Conservation (phyloP, 2,329 filamentous ascomycete species). For the Plectosphaerella sp. region DNA sequence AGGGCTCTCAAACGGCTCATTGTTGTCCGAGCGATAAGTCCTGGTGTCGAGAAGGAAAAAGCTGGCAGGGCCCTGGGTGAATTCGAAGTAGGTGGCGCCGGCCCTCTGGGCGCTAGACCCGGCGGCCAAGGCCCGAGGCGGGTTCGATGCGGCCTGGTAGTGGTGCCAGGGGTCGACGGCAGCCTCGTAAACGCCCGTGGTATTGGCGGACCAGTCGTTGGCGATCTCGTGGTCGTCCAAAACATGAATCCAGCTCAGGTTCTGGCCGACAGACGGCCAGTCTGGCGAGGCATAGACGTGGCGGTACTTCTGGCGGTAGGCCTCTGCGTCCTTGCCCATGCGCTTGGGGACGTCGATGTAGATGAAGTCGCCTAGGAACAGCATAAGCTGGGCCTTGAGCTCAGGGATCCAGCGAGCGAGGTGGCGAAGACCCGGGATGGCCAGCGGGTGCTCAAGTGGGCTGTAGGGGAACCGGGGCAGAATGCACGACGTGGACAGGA, state of each 20-base stretch:
- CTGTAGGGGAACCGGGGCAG: constrained; percentile 88
- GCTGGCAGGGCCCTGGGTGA: constrained; percentile 82
- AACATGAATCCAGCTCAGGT: constrained; percentile 96
- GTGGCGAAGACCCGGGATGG: constrained; percentile 74
- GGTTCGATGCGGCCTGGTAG: constrained; percentile 84
- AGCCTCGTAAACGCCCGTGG: constrained; percentile 71
- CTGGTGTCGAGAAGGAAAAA: constrained; percentile 96
- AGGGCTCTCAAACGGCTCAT: constrained; percentile 51
- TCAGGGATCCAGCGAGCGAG: constrained; percentile 69
- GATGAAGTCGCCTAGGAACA: constrained; percentile 85
- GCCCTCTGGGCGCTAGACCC: constrained; percentile 31
- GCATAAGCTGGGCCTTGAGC: constrained; percentile 72
- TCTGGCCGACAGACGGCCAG: constrained; percentile 70
- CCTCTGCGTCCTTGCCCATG: constrained; percentile 65
- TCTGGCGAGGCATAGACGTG: constrained; percentile 95
- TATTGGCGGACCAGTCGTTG: constrained; percentile 87
- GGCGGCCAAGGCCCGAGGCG: constrained; percentile 58
- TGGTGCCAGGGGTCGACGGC: constrained; percentile 81
- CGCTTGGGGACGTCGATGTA: constrained; percentile 84
- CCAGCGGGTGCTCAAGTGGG: constrained; percentile 74
- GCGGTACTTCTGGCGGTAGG: constrained; percentile 88
- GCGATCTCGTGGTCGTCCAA: constrained; percentile 95
- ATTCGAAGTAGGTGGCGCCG: constrained; percentile 80
- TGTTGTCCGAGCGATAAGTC: constrained; percentile 72
- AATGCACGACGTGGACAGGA: constrained; percentile 89